Evolutionary conservation across 768 basidiomycete species (phyloP).

Genomic region (Boletus huronensis): DNA sequence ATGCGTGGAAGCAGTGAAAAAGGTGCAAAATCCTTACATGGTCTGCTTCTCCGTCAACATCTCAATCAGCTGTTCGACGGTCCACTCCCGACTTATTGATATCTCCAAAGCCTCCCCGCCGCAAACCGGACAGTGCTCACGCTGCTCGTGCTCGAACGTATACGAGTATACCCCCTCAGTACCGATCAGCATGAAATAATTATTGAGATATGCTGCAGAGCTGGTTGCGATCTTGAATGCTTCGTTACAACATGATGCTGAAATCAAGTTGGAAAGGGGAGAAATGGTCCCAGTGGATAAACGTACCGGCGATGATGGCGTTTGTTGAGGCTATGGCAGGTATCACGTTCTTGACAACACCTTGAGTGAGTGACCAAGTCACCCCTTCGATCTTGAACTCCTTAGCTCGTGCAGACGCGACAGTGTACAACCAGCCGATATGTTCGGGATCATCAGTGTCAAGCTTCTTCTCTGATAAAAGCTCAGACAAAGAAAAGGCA

Average conservation of each 20-base stretch:
- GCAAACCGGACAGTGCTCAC: slow-evolving; percentile 94
- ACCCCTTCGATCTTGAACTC: slow-evolving; percentile 98
- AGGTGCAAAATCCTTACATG: slow-evolving; percentile 55
- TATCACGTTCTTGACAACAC: slow-evolving; percentile 99
- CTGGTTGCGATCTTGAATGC: slow-evolving; percentile 98
- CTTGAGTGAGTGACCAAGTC: slow-evolving; percentile 96
- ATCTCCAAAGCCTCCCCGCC: slow-evolving; percentile 86
- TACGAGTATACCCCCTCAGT: slow-evolving; percentile 96
- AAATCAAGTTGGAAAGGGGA: slow-evolving; percentile 2
- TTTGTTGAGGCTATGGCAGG: slow-evolving; percentile 99
- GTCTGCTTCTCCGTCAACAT: slow-evolving; percentile 83
- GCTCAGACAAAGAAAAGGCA: background rate
- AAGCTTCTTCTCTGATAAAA: slow-evolving; percentile 72
- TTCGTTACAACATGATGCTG: slow-evolving; percentile 97
- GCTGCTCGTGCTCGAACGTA: slow-evolving; percentile 93
- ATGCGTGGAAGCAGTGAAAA: background rate
- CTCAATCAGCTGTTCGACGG: slow-evolving; percentile 86
- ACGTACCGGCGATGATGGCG: slow-evolving; percentile 89
- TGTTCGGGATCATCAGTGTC: slow-evolving; percentile 98
- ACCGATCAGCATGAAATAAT: slow-evolving; percentile 98
- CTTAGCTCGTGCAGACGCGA: slow-evolving; percentile 78
- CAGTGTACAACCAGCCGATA: slow-evolving; percentile 87
- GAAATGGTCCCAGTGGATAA: background rate
- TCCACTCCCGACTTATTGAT: slow-evolving; percentile 64
- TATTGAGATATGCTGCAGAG: slow-evolving; percentile 90